phyloP scores from a whole-genome alignment of 1,139 yeast species.

The Saccharomyces hybrid region DNA sequence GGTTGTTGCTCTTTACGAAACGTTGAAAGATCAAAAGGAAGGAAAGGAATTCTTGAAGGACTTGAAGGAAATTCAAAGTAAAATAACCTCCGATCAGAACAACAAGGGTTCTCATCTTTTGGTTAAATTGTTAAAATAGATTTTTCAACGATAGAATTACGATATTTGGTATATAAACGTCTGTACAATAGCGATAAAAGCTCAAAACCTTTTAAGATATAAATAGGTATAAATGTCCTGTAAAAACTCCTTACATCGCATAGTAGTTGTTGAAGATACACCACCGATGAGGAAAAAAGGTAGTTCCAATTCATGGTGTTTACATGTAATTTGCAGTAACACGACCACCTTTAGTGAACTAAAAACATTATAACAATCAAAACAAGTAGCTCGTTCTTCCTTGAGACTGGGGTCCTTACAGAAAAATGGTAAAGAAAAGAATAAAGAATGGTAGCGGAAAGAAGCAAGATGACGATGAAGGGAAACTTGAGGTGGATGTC shows the following conservation, averaged over 20 bases:
- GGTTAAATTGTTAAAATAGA: slow-evolving; percentile 33
- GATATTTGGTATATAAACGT: background rate
- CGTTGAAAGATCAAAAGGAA: slow-evolving; percentile 36
- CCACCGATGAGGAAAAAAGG: background rate
- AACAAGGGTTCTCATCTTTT: slow-evolving; percentile 81
- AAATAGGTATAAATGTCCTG: background rate
- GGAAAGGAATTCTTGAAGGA: slow-evolving; percentile 41
- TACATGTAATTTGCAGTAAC: background rate
- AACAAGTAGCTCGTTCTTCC: background rate
- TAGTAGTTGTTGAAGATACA: background rate
- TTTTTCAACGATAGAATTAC: background rate
- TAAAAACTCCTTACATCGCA: background rate
- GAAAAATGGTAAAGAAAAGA: background rate
- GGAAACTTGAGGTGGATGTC: background rate
- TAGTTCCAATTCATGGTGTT: background rate
- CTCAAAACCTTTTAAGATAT: background rate
- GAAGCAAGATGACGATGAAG: background rate
- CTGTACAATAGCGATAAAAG: background rate
- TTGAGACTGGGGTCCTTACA: background rate
- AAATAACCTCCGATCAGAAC: slow-evolving; percentile 38
- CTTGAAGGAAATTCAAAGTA: slow-evolving; percentile 47
- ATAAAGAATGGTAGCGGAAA: background rate
- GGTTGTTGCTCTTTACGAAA: slow-evolving; percentile 61
- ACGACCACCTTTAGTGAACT: background rate
- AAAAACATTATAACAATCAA: background rate